Evolutionary conservation across 2,329 filamentous ascomycete species (phyloP).

Genomic region (Fusarium annulatum): DNA sequence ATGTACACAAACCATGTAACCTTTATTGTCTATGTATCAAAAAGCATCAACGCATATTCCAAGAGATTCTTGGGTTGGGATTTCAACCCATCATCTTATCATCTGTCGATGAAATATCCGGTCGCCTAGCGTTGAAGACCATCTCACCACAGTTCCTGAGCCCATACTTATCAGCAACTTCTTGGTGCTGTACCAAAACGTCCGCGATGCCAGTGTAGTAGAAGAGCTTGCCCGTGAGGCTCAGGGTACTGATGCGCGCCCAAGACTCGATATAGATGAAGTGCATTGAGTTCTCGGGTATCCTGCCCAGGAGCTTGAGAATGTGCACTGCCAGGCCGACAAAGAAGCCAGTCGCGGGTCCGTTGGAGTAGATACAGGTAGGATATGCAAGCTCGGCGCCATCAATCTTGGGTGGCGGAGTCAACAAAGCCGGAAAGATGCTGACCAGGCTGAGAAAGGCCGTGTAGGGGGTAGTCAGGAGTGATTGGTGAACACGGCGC

Average conservation of each 20-base stretch:
- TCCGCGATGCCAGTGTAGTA: slow-evolving; percentile 73
- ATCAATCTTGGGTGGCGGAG: slow-evolving; percentile 41
- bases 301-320: slow-evolving; percentile 58
- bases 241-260: slow-evolving; percentile 85
- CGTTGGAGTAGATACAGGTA: slow-evolving; percentile 85
- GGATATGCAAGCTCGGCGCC: slow-evolving; percentile 61
- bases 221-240: slow-evolving; percentile 84
- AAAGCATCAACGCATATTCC: slow-evolving; percentile 35
- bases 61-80: slow-evolving; percentile 7
- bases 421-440: slow-evolving; percentile 67
- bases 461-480: slow-evolving; percentile 77
- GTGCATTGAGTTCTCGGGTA: slow-evolving; percentile 68
- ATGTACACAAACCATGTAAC: slow-evolving; percentile 41
- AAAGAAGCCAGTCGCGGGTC: slow-evolving; percentile 87
- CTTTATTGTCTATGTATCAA: slow-evolving; percentile 40
- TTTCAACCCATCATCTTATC: background rate
- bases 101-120: slow-evolving; percentile 32
- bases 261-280: slow-evolving; percentile 93
- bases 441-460: slow-evolving; percentile 72
- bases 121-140: slow-evolving; percentile 53
- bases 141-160: slow-evolving; percentile 53
- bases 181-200: slow-evolving; percentile 84
- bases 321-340: slow-evolving; percentile 65
- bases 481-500: slow-evolving; percentile 82
- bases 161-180: slow-evolving; percentile 63